These are phyloP conservation scores for Sindora glabra DNA, from an alignment of 306 rosid genomes.

Conservation along the genomic window DNA sequence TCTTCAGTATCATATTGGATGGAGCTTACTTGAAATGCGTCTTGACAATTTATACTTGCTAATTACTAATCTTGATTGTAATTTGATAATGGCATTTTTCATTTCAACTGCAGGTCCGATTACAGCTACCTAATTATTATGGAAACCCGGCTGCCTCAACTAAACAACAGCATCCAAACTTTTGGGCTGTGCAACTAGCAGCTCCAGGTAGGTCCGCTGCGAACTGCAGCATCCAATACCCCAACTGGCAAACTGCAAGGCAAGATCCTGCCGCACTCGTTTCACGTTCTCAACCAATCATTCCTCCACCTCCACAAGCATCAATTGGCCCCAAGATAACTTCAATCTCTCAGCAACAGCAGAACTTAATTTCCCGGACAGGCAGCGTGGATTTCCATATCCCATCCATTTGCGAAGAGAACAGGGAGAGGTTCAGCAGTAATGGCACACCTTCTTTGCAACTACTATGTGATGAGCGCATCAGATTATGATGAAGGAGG, in stretches of 20 bases:
- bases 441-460: slow-evolving; percentile 19
- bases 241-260: slow-evolving; percentile 46
- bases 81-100: no score
- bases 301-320: slow-evolving; percentile 34
- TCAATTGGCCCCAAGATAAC: slow-evolving; percentile 33
- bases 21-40: no score
- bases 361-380: slow-evolving; percentile 30
- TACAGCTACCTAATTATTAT: slow-evolving; percentile 43
- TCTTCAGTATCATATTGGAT: no score
- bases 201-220: slow-evolving; percentile 30
- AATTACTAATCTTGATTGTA: no score
- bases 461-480: slow-evolving; percentile 38
- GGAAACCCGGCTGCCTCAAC: slow-evolving; percentile 23
- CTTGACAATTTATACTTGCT: no score
- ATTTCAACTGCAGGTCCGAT: slow-evolving; percentile 32
- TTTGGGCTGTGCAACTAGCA: slow-evolving; percentile 41
- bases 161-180: slow-evolving; percentile 34
- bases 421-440: slow-evolving; percentile 19
- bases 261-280: slow-evolving; percentile 18
- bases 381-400: slow-evolving; percentile 29
- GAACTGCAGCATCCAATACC: slow-evolving; percentile 28
- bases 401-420: slow-evolving; percentile 32
- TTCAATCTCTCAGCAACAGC: slow-evolving; percentile 41
- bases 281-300: slow-evolving; percentile 16
- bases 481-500: neutral